Conservation (phyloP, 345 rosid species). For the Hevea brasiliensis region DNA sequence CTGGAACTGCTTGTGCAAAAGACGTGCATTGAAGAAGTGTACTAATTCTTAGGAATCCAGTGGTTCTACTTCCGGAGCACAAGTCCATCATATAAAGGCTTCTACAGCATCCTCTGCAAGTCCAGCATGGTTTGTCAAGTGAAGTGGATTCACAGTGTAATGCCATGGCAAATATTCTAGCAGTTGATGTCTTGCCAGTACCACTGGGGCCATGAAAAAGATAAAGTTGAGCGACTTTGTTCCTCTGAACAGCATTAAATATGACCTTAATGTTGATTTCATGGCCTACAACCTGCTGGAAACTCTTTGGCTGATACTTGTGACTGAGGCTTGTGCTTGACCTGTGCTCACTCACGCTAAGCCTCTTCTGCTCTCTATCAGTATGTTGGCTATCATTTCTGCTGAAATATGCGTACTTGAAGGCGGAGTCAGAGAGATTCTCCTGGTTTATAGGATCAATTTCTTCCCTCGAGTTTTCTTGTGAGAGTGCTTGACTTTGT, state of each 20-base stretch:
- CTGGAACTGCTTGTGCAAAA: conserved; percentile 27
- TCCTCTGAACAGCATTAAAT: conserved; percentile 21
- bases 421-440: not conserved
- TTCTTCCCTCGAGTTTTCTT: not conserved
- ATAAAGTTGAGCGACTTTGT: conserved; percentile 24
- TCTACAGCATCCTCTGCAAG: conserved; percentile 35
- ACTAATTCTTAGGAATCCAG: conserved; percentile 32
- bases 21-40: conserved; percentile 36
- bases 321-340: conserved; percentile 25
- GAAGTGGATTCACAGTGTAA: conserved; percentile 27
- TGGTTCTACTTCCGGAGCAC: conserved; percentile 26
- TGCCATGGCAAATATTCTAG: conserved; percentile 32
- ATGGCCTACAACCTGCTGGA: conserved; percentile 32
- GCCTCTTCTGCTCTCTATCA: not conserved
- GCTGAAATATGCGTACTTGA: not conserved
- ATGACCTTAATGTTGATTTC: conserved; percentile 26
- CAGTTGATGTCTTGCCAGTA: conserved; percentile 37
- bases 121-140: conserved; percentile 30
- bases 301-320: conserved; percentile 35
- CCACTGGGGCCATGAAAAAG: conserved; percentile 44
- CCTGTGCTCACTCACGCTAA: not conserved
- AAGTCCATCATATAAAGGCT: conserved; percentile 31
- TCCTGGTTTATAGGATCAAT: not conserved
- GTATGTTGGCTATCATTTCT: conserved; percentile 1
- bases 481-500: too few species aligned